Evolutionary conservation across 179 eudicot genomes (phyloP).

Genomic region (Spinacia oleracea): DNA sequence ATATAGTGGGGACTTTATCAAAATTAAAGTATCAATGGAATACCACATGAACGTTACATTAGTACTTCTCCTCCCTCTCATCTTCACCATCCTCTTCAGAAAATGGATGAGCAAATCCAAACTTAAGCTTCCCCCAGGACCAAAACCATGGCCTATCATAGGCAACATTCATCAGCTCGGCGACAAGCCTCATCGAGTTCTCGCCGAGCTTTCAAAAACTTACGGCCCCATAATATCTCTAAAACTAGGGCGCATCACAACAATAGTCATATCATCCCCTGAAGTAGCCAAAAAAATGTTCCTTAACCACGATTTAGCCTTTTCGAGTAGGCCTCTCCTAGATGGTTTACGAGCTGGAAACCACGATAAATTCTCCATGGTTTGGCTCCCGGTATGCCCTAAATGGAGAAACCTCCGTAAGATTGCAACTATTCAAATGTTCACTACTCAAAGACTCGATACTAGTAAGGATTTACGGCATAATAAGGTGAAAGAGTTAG

Average conservation of each 20-base stretch:
- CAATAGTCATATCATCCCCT: constrained; percentile 25
- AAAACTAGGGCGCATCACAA: constrained; percentile 18
- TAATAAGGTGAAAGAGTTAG: constrained; percentile 20
- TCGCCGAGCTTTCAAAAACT: constrained; percentile 19
- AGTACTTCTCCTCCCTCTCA: too few relatives aligned
- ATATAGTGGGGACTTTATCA: too few relatives aligned
- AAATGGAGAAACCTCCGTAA: constrained; percentile 24
- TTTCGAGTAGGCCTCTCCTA: constrained; percentile 12
- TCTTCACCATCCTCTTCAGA: too few relatives aligned
- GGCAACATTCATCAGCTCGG: constrained; percentile 27
- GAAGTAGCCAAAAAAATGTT: constrained; percentile 25
- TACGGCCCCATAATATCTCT: constrained; percentile 27
- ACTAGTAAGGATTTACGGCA: constrained; percentile 12
- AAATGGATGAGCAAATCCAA: too few relatives aligned
- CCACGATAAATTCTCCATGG: constrained; percentile 12
- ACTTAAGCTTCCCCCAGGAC: too few relatives aligned
- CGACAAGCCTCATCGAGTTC: constrained; percentile 10
- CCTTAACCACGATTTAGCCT: constrained; percentile 17
- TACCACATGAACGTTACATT: too few relatives aligned
- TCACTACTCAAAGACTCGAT: constrained; percentile 16
- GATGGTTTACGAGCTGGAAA: neutral
- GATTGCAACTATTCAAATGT: constrained; percentile 10
- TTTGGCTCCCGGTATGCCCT: constrained; percentile 24
- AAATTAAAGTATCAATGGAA: too few relatives aligned
- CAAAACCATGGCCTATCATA: constrained; percentile 32